These are phyloP conservation scores for Debaryomyces hansenii DNA, from an alignment of 805 yeast genomes.

Conservation along the genomic window DNA sequence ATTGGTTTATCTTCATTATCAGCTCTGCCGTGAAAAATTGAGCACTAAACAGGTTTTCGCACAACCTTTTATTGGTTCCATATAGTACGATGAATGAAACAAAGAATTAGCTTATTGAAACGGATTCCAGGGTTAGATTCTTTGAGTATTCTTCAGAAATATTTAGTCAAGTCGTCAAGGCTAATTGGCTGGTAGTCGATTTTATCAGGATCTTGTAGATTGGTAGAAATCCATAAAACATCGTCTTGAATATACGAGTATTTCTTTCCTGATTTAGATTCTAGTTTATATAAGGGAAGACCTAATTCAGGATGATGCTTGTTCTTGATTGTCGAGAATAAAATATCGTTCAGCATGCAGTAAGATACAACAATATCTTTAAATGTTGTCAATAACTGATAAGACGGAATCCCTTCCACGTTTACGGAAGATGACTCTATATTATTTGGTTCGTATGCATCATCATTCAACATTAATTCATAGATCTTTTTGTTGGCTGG, in stretches of 20 bases:
- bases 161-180: slow-evolving; percentile 24
- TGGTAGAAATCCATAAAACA: slow-evolving; percentile 52
- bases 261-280: slow-evolving; percentile 27
- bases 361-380: slow-evolving; percentile 64
- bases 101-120: too few relatives aligned
- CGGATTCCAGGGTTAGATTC: too few relatives aligned
- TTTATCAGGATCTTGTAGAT: slow-evolving; percentile 6
- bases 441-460: background rate
- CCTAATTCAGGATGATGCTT: slow-evolving; percentile 39
- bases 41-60: background rate
- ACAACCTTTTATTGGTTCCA: background rate
- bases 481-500: slow-evolving; percentile 1
- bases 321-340: slow-evolving; percentile 33
- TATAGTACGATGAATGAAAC: too few relatives aligned
- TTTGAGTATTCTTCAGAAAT: background rate
- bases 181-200: slow-evolving; percentile 45
- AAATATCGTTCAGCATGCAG: slow-evolving; percentile 52
- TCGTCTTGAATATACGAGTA: slow-evolving; percentile 63
- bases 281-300: slow-evolving; percentile 43
- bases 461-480: background rate
- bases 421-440: slow-evolving; percentile 5
- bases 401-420: slow-evolving; percentile 42
- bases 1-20: background rate
- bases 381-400: slow-evolving; percentile 48
- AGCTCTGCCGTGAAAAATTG: background rate